A percentile compares a stretch with the other conserved stretches of the same genome.
Conservation (phyloP, 139 green algal species). For the Volvox reticuliferus region DNA sequence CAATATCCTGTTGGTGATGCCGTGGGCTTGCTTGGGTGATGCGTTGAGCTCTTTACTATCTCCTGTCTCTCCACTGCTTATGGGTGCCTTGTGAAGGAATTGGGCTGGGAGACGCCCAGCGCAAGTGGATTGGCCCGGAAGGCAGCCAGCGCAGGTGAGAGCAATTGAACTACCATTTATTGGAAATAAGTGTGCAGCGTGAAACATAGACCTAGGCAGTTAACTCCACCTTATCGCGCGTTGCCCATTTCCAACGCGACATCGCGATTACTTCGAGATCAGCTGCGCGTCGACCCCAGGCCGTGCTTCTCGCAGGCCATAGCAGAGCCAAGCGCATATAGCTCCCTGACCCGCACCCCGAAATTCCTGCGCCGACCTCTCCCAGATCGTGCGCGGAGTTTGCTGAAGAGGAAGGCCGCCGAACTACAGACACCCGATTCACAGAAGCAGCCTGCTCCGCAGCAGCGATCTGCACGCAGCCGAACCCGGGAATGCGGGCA, state of each 20-base stretch:
- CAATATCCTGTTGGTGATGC: no score
- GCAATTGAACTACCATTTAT: neutral
- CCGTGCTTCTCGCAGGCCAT: no score
- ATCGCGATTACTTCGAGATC: no score
- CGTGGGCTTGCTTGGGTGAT: no score
- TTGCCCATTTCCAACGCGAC: no score
- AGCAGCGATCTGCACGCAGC: neutral
- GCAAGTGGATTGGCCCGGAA: neutral
- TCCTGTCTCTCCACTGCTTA: neutral
- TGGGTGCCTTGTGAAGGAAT: neutral
- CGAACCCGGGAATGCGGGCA: neutral
- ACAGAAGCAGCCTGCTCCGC: neutral
- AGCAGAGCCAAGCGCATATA: no score
- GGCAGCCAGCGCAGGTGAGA: conserved; percentile 19
- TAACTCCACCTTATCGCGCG: no score
- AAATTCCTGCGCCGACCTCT: neutral
- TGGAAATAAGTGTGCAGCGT: neutral
- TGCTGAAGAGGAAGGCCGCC: conserved; percentile 21
- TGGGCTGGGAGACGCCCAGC: conserved; percentile 5
- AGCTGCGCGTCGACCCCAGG: no score
- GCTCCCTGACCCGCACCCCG: no score
- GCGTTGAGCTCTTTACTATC: no score
- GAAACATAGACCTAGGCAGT: no score
- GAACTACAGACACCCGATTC: neutral
- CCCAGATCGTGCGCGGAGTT: conserved; percentile 13